phyloP scores from a whole-genome alignment of 192 early-diverging fungal species.

The Podila verticillata region DNA sequence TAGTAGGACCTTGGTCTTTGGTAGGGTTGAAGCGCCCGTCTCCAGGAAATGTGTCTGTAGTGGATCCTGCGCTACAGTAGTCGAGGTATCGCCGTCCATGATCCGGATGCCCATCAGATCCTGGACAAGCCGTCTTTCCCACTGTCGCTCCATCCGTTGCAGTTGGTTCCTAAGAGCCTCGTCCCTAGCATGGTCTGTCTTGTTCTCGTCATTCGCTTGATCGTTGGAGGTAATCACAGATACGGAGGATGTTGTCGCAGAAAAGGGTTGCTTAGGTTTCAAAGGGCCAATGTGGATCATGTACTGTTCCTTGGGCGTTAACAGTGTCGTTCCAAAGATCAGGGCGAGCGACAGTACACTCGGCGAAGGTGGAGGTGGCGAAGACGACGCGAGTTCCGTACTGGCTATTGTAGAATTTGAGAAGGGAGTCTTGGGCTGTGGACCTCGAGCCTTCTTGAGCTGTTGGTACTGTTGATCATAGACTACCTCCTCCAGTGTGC shows the following conservation, averaged over 20 bases:
- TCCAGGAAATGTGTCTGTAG: background rate
- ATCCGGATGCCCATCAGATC: conserved; percentile 26
- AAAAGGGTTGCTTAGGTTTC: conserved; percentile 1
- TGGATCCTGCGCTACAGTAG: background rate
- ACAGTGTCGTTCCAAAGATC: conserved; percentile 25
- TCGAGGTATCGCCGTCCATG: background rate
- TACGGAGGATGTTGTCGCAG: background rate
- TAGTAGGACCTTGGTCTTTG: conserved; percentile 16
- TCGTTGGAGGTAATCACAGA: background rate
- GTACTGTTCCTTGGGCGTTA: conserved; percentile 37
- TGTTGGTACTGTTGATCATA: conserved; percentile 13
- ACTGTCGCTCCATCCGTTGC: conserved; percentile 14
- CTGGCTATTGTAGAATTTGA: background rate
- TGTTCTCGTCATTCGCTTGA: background rate
- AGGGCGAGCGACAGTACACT: conserved; percentile 21
- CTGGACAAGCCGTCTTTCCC: conserved; percentile 30
- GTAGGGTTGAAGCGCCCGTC: background rate
- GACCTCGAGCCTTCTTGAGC: background rate
- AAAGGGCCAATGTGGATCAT: conserved; percentile 41
- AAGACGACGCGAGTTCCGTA: background rate
- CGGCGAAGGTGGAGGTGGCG: background rate
- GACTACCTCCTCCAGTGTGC: conserved; percentile 21
- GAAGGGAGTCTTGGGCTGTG: background rate
- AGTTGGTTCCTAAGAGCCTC: background rate
- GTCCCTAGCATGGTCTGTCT: background rate